Evolutionary conservation across 2,329 filamentous ascomycete genomes (phyloP), one percentile per base, ranked within the genome.

Genomic region (Fonsecaea pedrosoi): DNA sequence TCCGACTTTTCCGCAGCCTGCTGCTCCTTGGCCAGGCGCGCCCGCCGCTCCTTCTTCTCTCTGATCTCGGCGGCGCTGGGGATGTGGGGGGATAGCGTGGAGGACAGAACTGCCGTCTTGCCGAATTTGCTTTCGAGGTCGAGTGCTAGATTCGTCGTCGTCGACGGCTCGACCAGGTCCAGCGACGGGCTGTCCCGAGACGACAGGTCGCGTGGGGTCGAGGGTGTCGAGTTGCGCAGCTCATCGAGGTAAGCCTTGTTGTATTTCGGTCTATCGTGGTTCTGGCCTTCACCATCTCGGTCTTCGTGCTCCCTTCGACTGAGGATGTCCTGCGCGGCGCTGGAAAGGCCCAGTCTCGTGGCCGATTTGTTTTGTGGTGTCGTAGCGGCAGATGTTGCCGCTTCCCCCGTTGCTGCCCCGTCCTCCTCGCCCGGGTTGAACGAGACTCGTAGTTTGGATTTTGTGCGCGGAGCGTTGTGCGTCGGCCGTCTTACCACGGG

Each of bases 11-110:
- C 54, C 15, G 71, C 71, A 8, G 65, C 63, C 37, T 91, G 80
- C 73, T 93, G 25, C 25, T 25, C 88, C 61, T 88, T 84, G 0
- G 93, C 94, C 10, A 96, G 78, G 0, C 94, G 88, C n/a, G 90
- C 90, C 15, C 94, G 87, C 1, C 95, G 87, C 67, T 92, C 91
- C 78, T 97, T 98, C 82, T 94, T 96, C 79, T 96, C 94, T 34
- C 86, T 86, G 59, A 98, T 96, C 75, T 97, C 92, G 1, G 90
- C 87, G 68, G 94, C 90, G 1, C 90, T 93, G 2, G 94, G 88
- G 70, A 97, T 93, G 5, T 82, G 74, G 37, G 80, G 77, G 60
- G 72, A 77, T 5, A 68, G 75, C 54, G 60, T 74, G 59, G 55
- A 59, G 5, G 75, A 66, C 38, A 72, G 72, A 35, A 73, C 74